Evolutionary conservation across 1,139 yeast genomes (phyloP).

Genomic region (Taphrina communis): DNA sequence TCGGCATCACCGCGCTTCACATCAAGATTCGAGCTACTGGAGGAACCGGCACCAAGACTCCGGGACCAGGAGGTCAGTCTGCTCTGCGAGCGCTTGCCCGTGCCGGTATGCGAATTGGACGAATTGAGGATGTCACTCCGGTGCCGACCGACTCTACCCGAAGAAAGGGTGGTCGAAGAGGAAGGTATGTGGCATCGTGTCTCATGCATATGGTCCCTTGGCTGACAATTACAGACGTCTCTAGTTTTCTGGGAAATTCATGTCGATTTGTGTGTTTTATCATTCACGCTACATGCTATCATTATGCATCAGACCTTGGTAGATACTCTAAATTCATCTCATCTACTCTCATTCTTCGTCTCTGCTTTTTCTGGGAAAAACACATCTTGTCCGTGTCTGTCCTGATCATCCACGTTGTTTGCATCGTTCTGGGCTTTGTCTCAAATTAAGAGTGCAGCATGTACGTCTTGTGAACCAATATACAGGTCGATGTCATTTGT

Average conservation of each 20-base stretch:
- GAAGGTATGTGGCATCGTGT: slow-evolving; percentile 54
- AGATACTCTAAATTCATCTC: slow-evolving; percentile 1
- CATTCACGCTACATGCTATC: slow-evolving; percentile 8
- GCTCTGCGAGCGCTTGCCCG: slow-evolving; percentile 99
- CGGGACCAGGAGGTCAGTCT: slow-evolving; percentile 99
- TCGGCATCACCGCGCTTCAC: slow-evolving; percentile 99
- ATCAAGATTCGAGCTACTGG: slow-evolving; percentile 99
- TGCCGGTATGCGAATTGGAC: slow-evolving; percentile 99
- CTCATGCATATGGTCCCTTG: background rate
- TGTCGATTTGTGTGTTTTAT: background rate
- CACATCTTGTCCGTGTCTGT: background rate
- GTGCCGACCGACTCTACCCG: slow-evolving; percentile 99
- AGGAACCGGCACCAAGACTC: slow-evolving; percentile 99
- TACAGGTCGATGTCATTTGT: too few relatives aligned
- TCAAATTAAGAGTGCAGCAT: too few relatives aligned
- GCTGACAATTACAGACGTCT: slow-evolving; percentile 14
- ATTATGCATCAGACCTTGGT: background rate
- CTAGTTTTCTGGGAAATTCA: background rate
- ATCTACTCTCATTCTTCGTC: background rate
- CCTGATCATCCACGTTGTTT: background rate
- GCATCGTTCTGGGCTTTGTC: too few relatives aligned
- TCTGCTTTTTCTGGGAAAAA: background rate
- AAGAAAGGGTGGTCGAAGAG: slow-evolving; percentile 99
- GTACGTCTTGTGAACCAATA: too few relatives aligned
- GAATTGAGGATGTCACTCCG: slow-evolving; percentile 99